Base-by-base conservation (phyloP, 768 basidiomycete genomes). In the Strobilomyces echinocephalus region DNA sequence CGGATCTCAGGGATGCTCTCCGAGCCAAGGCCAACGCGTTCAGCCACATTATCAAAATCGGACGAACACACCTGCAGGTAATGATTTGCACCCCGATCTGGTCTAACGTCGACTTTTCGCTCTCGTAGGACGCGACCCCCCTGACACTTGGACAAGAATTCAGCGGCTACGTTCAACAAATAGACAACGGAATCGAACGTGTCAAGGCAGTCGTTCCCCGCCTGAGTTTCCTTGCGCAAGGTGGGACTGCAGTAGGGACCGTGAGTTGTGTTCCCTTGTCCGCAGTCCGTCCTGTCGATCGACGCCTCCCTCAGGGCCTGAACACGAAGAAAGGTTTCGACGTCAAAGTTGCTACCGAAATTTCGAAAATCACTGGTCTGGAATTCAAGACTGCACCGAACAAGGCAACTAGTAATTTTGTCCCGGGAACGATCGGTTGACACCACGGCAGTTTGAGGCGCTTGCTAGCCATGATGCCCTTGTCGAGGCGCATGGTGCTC, bases 121-220 rank as follows among this genome's bases (percentile, higher is more conserved):
- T 52, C 51, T 46, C 51, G 18, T 67, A 97, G 87, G 97, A 99
- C 71, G 97, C 97, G 4, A 98, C 97, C 0, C 97, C 97, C 12
- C 73, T 99, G 60, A 97, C 97, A 15, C 84, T 99, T 38, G 97
- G 97, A 15, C 97, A 98, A 75, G 97, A 99, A 74, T 98, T 99
- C 74, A 91, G 89, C 53, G 97, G 97, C 34, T 99, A 99, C 73
- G 97, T 94, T 16, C 90, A 94, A 68, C 97, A 99, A 72, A 70
- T 98, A 52, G 77, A 85, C 18, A 94, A 95, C 70, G 91, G 89
- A 57, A 93, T 98, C 59, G 87, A 82, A 48, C 84, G 97, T 44
- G 79, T 92, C 48, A 82, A 88, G 67, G 84, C 74, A 52, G 85
- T 86, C 33, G 72, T 99, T 49, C 93, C 95, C 42, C 85, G 95